Base-by-base conservation (phyloP, 2,329 filamentous ascomycete species). In the Cladosporium sp. region DNA sequence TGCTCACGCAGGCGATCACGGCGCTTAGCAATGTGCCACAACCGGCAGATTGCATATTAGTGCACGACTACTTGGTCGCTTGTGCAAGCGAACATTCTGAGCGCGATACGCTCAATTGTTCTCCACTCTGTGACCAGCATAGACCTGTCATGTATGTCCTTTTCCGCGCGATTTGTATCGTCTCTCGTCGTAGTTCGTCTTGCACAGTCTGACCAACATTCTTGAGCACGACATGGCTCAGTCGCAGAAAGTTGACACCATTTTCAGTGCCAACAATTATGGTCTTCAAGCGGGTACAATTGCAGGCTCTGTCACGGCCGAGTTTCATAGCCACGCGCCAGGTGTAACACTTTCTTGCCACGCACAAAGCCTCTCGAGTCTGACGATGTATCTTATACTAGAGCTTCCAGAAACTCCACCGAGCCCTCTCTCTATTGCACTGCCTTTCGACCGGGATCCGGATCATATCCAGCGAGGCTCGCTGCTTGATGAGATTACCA, bases 391-490 rank as follows among this genome's bases (percentile, higher is more conserved):
- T 37, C 36, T 37, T 17, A 12, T 2, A 8, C 19, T 24, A 15
- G 40, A n/a, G 20, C 40, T 15, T 8, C 20, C 44, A 17, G 25
- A 32, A n/a, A 47, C 24, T 13, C 57, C 51, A 10, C 57, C 58
- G 24, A 32, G 61, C 17, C 35, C 51, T 34, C 37, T 62, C 58
- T 56, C 61, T 62, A 22, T 24, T 20, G 44, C 58, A 22, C 58
- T 66, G 34, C 64, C 64, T 6, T 65, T 65, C 39, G 49, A 34
- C 4, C 55, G 45, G 9, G 61, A 66, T 39, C 22, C 47, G 8
- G 56, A 62, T 45, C 65, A 64, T 25, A 53, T 66, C 45, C 53
- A 57, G 8, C 63, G 64, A 34, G 51, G 34, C 8, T 44, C 59
- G 19, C 20, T 65, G 25, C 57, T 58, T 13, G n/a, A 35, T 10